A percentile compares a stretch with the other conserved stretches of the same genome.
These are phyloP conservation scores for Nothophaeocryptopus gaeumannii DNA, from an alignment of 2,329 filamentous ascomycete genomes.

Conservation along the genomic window DNA sequence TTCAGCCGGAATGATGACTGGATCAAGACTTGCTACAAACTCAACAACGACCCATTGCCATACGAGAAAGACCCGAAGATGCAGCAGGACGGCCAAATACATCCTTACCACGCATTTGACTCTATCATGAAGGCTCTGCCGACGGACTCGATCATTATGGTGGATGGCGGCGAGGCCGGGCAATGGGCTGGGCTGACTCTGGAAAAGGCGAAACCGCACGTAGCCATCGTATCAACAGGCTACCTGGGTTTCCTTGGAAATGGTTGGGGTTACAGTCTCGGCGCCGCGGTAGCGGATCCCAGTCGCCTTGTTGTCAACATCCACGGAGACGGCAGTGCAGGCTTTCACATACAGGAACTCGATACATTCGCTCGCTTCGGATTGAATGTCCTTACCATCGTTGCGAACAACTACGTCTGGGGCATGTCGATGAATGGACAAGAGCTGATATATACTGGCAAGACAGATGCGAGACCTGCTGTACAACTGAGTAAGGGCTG, in stretches of 20 bases:
- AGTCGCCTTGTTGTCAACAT: slow-evolving; percentile 42
- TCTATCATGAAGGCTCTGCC: slow-evolving; percentile 39
- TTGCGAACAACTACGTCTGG: slow-evolving; percentile 47
- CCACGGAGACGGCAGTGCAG: slow-evolving; percentile 47
- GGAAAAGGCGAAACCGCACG: slow-evolving; percentile 28
- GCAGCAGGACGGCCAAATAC: slow-evolving; percentile 35
- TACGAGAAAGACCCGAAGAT: slow-evolving; percentile 25
- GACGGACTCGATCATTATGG: slow-evolving; percentile 36
- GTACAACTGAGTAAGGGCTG: slow-evolving; percentile 31
- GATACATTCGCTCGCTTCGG: slow-evolving; percentile 45
- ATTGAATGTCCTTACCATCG: slow-evolving; percentile 43
- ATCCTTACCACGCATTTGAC: slow-evolving; percentile 45
- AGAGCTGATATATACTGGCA: slow-evolving; percentile 42
- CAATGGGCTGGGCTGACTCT: slow-evolving; percentile 37
- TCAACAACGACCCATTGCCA: slow-evolving; percentile 27
- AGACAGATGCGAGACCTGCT: slow-evolving; percentile 34
- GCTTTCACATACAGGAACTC: slow-evolving; percentile 47
- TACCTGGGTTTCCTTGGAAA: slow-evolving; percentile 49
- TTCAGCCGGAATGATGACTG: slow-evolving; percentile 23
- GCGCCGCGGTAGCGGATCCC: slow-evolving; percentile 43
- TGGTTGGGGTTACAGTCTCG: slow-evolving; percentile 47
- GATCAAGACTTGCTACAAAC: slow-evolving; percentile 29
- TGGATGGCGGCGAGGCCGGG: slow-evolving; percentile 43
- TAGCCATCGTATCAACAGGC: slow-evolving; percentile 33
- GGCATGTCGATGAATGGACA: slow-evolving; percentile 47